A percentile compares a stretch with the other conserved stretches of the same genome.
These are phyloP conservation scores for Paxillus ammoniavirescens DNA, from an alignment of 768 basidiomycete species.

Conservation along the genomic window DNA sequence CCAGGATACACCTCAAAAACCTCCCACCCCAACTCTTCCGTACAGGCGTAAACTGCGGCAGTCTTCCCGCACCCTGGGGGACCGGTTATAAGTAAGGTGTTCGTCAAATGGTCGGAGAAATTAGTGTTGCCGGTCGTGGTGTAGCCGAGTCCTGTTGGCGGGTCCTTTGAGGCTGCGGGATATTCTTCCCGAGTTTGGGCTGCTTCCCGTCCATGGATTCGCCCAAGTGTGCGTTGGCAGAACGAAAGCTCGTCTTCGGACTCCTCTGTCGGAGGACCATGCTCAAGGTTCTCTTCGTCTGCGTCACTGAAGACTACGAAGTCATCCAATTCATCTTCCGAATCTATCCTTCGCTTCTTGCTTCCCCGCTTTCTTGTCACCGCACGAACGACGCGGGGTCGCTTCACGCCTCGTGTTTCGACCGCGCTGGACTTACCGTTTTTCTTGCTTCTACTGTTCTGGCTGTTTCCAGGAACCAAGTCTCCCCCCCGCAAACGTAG, in stretches of 20 bases:
- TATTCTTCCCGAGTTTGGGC: background rate
- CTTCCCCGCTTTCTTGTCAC: slow-evolving; percentile 45
- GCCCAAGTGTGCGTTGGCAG: slow-evolving; percentile 22
- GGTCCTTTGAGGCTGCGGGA: background rate
- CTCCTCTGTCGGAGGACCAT: slow-evolving; percentile 35
- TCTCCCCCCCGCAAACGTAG: slow-evolving; percentile 39
- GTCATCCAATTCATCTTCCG: slow-evolving; percentile 52
- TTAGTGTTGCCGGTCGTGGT: slow-evolving; percentile 11
- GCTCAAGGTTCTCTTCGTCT: slow-evolving; percentile 22
- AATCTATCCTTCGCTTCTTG: slow-evolving; percentile 53
- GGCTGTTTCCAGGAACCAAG: background rate
- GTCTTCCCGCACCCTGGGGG: slow-evolving; percentile 90
- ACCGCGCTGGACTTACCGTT: slow-evolving; percentile 24
- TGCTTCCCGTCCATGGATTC: slow-evolving; percentile 13
- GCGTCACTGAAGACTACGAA: slow-evolving; percentile 52
- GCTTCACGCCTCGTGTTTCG: slow-evolving; percentile 46
- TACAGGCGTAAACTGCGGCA: slow-evolving; percentile 89
- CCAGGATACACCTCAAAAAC: slow-evolving; percentile 97
- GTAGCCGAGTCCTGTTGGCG: slow-evolving; percentile 3
- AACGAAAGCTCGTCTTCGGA: slow-evolving; percentile 36
- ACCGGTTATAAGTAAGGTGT: slow-evolving; percentile 83
- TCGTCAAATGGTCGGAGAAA: slow-evolving; percentile 59
- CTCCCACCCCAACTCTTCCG: slow-evolving; percentile 91
- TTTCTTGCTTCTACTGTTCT: slow-evolving; percentile 11
- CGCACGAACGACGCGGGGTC: slow-evolving; percentile 56